A percentile compares a stretch with the other conserved stretches of the same genome.
phyloP scores from a whole-genome alignment of 2,329 filamentous ascomycete genomes.

The Aspergillus hiratsukae region DNA sequence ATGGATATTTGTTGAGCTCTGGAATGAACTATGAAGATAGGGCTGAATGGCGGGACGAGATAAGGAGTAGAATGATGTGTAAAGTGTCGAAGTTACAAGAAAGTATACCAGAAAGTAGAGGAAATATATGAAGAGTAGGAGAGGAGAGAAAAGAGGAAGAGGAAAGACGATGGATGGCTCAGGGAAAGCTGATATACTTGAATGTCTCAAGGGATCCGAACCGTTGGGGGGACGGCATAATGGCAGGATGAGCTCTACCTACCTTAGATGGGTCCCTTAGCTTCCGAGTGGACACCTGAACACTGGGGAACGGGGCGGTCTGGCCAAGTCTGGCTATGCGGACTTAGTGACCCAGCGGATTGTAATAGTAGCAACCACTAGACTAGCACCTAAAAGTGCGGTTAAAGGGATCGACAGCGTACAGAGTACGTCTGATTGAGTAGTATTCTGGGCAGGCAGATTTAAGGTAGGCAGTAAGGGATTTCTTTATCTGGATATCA shows the following conservation, averaged over 20 bases:
- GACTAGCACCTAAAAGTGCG: not conserved
- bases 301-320: conserved; percentile 6
- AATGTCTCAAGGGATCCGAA: conserved; percentile 11
- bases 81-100: not conserved
- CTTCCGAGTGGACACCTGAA: conserved; percentile 5
- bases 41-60: not conserved
- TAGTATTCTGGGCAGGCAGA: not conserved
- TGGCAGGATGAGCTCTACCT: conserved; percentile 1
- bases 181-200: conserved; percentile 10
- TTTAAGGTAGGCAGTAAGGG: not conserved
- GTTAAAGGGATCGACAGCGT: not conserved
- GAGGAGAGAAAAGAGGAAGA: conserved; percentile 1
- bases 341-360: conserved; percentile 1
- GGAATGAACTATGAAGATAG: not conserved
- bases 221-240: conserved; percentile 25
- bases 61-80: not conserved
- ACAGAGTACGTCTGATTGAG: not conserved
- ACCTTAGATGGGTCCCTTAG: conserved; percentile 4
- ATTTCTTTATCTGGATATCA: not conserved
- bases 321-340: conserved; percentile 13
- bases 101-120: not conserved
- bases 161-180: conserved; percentile 6
- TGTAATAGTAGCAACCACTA: conserved; percentile 8
- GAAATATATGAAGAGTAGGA: not conserved
- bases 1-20: not conserved